Base-by-base conservation (phyloP, 1,284 basidiomycete species). In the Amylostereum chailletii region DNA sequence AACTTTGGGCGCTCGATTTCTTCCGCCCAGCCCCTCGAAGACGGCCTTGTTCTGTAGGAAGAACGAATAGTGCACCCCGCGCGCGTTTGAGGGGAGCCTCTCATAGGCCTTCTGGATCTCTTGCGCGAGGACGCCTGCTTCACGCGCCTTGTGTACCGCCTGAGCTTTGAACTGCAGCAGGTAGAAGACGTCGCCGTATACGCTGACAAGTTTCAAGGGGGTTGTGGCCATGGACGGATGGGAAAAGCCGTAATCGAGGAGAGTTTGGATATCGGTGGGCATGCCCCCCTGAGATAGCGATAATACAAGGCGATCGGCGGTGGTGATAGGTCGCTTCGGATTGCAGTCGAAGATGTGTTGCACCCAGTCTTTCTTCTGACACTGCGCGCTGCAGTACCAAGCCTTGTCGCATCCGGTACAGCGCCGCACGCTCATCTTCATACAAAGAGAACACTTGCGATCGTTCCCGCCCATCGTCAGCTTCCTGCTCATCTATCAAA, bases 291-390 rank as follows among this genome's bases (percentile, higher is more conserved):
- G 7, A 10, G 40, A n/a, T 9, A 55, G 56, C 11, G 63, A 65
- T 3, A 50, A 56, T 2, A 52, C 58, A 33, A 71, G 62, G 42
- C 58, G 56, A 51, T 71, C 57, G 6, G 64, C 66, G 1, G 66
- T 67, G 44, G 56, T 65, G 45, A 69, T 60, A 1, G 60, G 54
- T 29, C 55, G 48, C 3, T 47, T 51, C 1, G 58, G 55, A 29
- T 66, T 63, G 54, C 68, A 71, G 19, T 66, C 54, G 45, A 69
- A 65, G 26, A 68, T 65, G 50, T 71, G 68, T 5, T 37, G 7
- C 1, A 49, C 49, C 67, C 68, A 70, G 37, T 62, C 40, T 1
- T 47, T 9, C 40, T 54, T 51, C 48, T 71, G 68, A 45, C 67
- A 69, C 9, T 48, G 8, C 38, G 50, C 37, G 42, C 59, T 60